phyloP scores from a whole-genome alignment of 2,329 filamentous ascomycete genomes.

The Myriangium duriaei region DNA sequence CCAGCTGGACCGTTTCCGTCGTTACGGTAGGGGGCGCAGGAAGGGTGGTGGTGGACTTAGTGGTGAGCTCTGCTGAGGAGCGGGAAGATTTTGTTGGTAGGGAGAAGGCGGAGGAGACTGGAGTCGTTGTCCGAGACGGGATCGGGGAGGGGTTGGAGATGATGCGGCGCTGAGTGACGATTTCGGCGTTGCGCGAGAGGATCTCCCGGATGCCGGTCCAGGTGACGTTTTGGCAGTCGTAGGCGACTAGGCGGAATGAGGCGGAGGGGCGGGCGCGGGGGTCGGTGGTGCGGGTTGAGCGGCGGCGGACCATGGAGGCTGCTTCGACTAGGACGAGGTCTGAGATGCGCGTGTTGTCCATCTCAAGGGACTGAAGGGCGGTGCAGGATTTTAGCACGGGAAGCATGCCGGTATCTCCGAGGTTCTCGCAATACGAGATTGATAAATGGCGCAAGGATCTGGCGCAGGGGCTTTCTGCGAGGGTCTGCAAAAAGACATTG shows the following conservation, averaged over 20 bases:
- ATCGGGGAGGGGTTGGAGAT: slow-evolving; percentile 1
- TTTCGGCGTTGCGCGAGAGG: slow-evolving; percentile 69
- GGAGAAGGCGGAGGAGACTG: slow-evolving; percentile 16
- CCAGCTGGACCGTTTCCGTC: slow-evolving; percentile 6
- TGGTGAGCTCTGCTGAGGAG: slow-evolving; percentile 2
- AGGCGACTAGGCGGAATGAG: slow-evolving; percentile 67
- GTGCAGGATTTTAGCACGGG: slow-evolving; percentile 66
- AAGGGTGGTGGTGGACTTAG: slow-evolving; percentile 2
- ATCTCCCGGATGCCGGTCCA: slow-evolving; percentile 87
- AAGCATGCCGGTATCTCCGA: slow-evolving; percentile 75
- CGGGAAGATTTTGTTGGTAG: slow-evolving; percentile 13
- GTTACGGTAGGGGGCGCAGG: slow-evolving; percentile 6
- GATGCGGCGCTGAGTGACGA: slow-evolving; percentile 36
- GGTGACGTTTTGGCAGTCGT: slow-evolving; percentile 83
- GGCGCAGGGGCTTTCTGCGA: slow-evolving; percentile 67
- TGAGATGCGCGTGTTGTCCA: slow-evolving; percentile 89
- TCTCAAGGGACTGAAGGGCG: slow-evolving; percentile 57
- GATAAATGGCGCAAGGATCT: slow-evolving; percentile 64
- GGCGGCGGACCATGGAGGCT: slow-evolving; percentile 59
- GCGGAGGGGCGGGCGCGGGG: slow-evolving; percentile 30
- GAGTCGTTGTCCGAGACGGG: slow-evolving; percentile 4
- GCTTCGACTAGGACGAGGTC: slow-evolving; percentile 79
- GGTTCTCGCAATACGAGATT: slow-evolving; percentile 76
- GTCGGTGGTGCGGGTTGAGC: slow-evolving; percentile 29
- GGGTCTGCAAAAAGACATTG: slow-evolving; percentile 59